Evolutionary conservation across 495 filamentous ascomycete genomes (phyloP).

Genomic region (Talaromyces adpressus): DNA sequence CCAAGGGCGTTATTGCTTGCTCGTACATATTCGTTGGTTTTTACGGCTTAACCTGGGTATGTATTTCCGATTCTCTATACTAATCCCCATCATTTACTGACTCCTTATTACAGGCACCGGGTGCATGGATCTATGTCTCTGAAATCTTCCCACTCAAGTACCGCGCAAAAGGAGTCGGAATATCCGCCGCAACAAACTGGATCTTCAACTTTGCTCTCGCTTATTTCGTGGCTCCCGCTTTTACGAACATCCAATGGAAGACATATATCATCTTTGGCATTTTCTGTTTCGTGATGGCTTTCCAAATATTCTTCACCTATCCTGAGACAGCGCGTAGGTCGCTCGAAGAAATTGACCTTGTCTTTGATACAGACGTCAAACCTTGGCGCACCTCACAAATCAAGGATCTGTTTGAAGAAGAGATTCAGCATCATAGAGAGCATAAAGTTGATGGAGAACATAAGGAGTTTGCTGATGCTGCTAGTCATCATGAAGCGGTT

Average conservation of each 20-base stretch:
- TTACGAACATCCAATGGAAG: conserved; percentile 67
- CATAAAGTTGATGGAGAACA: conserved; percentile 1
- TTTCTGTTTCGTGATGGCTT: conserved; percentile 54
- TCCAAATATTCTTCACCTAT: conserved; percentile 62
- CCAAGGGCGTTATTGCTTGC: conserved; percentile 67
- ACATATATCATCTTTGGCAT: conserved; percentile 70
- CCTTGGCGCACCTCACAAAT: conserved; percentile 19
- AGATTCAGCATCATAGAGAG: conserved; percentile 19
- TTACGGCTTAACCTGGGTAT: conserved; percentile 56
- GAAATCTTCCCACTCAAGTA: conserved; percentile 73
- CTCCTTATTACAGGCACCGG: conserved; percentile 42
- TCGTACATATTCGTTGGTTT: conserved; percentile 73
- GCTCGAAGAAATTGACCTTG: conserved; percentile 59
- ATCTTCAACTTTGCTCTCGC: conserved; percentile 71
- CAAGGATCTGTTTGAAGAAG: conserved; percentile 19
- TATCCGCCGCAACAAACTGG: conserved; percentile 66
- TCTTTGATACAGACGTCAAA: conserved; percentile 26
- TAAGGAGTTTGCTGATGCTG: not conserved
- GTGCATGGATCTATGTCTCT: conserved; percentile 69
- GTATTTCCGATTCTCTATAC: too few relatives aligned
- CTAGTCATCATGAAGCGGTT: conserved; percentile 17
- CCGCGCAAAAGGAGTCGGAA: conserved; percentile 60
- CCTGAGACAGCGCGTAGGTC: conserved; percentile 66
- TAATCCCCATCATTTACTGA: not conserved
- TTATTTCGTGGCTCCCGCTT: conserved; percentile 62